Base-by-base conservation (phyloP, 2,329 filamentous ascomycete genomes). In the Neofusicoccum laricinum region DNA sequence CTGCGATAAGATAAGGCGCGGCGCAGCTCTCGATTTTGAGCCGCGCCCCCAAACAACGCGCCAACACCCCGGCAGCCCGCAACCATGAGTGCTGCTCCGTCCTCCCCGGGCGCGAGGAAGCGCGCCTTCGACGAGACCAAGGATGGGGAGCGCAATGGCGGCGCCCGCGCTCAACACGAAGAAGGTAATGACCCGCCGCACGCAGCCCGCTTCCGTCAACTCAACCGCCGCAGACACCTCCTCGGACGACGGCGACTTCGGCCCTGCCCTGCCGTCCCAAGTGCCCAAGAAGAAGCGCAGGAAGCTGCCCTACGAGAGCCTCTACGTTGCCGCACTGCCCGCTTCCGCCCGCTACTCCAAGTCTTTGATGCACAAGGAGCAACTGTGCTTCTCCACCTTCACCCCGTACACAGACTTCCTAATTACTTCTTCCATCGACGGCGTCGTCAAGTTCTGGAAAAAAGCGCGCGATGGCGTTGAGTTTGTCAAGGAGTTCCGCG, bases 361-460 rank as follows among this genome's bases (percentile, higher is more conserved):
- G 74, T 98, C 95, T 50, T 83, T 99, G 72, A 99, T 99, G 96
- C 95, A 99, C 84, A 93, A 94, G 80, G 95, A 99, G 70, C 93
- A 97, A 79, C 80, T 99, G 57, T 86, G 90, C 64, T 98, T 93
- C 72, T 86, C 92, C 67, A 96, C 89, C 12, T 88, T 97, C 76
- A 97, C 96, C 1, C 93, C 93, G 0, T 82, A 90, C 66, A 97
- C 94, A 66, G 95, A 98, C 70, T 99, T 99, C 74, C 83, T 99
- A 41, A 95, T 99, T 67, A 99, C 95, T 1, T 92, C 91, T 66
- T 98, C 95, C 0, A 81, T 91, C 48, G 95, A 99, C 74, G 96
- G 96, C n/a, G 90, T 94, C 0, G 94, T 98, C 70, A 99, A 99
- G 78, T 99, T 99, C 77, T 99, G 95, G 95, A 99, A 99, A 81